Percentiles rank a stretch among this genome's conserved stretches.
Conservation (phyloP, 805 yeast genomes). For the Ogataea sp. region DNA sequence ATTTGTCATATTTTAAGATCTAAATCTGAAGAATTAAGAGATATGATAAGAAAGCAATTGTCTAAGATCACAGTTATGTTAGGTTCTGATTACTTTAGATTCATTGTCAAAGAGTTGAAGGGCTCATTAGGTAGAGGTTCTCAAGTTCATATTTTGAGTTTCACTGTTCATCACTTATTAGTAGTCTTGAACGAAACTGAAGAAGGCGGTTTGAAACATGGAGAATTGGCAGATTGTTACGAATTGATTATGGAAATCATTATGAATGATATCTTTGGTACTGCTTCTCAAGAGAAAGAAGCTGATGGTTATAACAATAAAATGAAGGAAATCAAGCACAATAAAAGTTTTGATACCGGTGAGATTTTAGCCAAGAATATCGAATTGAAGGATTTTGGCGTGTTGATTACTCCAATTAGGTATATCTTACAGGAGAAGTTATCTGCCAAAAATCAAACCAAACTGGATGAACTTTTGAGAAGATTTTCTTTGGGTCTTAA, state of each 20-base stretch:
- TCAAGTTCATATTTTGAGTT: conserved; percentile 88
- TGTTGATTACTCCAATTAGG: conserved; percentile 62
- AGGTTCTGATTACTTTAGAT: conserved; percentile 68
- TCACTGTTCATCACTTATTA: conserved; percentile 70
- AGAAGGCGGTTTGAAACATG: conserved; percentile 35
- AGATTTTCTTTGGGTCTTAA: conserved; percentile 74
- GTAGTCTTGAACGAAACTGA: conserved; percentile 32
- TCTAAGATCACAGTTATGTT: conserved; percentile 54
- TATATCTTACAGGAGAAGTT: conserved; percentile 55
- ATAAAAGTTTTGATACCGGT: conserved; percentile 82
- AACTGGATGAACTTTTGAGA: conserved; percentile 70
- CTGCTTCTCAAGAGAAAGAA: conserved; percentile 89
- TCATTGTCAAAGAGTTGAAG: conserved; percentile 70
- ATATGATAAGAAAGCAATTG: conserved; percentile 70
- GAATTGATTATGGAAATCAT: conserved; percentile 55
- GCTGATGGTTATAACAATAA: conserved; percentile 82
- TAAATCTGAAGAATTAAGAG: conserved; percentile 81
- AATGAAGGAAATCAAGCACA: conserved; percentile 85
- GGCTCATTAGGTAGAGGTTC: conserved; percentile 82
- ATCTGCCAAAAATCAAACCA: conserved; percentile 59
- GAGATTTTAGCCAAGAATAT: conserved; percentile 67
- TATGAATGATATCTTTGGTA: conserved; percentile 91
- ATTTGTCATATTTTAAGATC: conserved; percentile 86
- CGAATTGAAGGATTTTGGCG: conserved; percentile 45
- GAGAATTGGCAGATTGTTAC: conserved; percentile 66